Evolutionary conservation across 1,284 basidiomycete genomes (phyloP), one percentile per base, ranked within the genome.

Genomic region (Rhodotorula sp.): DNA sequence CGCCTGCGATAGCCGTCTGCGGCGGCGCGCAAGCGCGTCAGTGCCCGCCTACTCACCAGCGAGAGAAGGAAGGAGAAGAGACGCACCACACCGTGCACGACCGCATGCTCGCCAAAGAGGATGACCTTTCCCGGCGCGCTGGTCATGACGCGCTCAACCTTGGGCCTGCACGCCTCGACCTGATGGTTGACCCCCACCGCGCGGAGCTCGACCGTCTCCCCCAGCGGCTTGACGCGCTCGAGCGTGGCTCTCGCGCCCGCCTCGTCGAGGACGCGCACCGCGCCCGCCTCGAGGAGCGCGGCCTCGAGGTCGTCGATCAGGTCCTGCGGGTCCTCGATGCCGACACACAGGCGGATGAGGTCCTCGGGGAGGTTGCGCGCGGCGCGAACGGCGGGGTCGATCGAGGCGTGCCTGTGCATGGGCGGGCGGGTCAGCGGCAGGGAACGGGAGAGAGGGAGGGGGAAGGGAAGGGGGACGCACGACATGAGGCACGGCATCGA

Each of bases 401-500:
- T 99, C 53, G 95, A 98, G 39, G 97, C 95, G 82, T 99, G 97
- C 37, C 94, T 96, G 76, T 48, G 50, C 19, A 72, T 2, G 70
- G 54, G 72, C 57, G 67, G 17, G 69, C 12, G 17, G 5, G 53
- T 37, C 21, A 37, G 51, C 34, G 51, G 17, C 21, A 56, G 22
- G 58, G 5, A 1, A 32, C 19, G 39, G 63, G 60, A 32, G n/a
- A 39, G 22, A 66, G 19, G 66, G n/a, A 57, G 22, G 61, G 58
- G 46, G 62, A 55, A 34, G 58, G 22, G n/a, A n/a, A 48, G 25
- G 17, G 15, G 61, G 29, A 88, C 93, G 83, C 82, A 96, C 94
- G 94, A 97, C 97, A 99, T 99, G 78, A 95, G 89, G 82, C 97
- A 99, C 57, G 97, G 97, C 97, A 99, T 99, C 78, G 92, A 95